A percentile compares a stretch with the other conserved stretches of the same genome.
Evolutionary conservation across 768 basidiomycete species (phyloP).

Genomic region (Pleurotus giganteus): DNA sequence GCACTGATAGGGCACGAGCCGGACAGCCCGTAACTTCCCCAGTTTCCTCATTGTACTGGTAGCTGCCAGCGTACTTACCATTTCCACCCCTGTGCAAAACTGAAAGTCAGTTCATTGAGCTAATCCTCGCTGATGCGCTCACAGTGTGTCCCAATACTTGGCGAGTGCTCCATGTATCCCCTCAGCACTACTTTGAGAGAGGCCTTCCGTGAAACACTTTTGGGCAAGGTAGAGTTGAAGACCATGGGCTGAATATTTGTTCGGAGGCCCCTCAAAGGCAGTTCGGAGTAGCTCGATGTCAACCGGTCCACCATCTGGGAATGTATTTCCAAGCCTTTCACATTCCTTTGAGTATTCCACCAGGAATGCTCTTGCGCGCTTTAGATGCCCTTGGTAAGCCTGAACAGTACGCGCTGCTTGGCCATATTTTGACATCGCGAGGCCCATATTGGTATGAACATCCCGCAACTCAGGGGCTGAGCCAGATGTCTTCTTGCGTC

Average conservation of each 20-base stretch:
- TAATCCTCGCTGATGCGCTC: slow-evolving; percentile 5
- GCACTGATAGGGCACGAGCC: slow-evolving; percentile 20
- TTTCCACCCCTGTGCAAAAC: slow-evolving; percentile 11
- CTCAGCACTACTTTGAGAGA: neutral
- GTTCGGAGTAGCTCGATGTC: too few species aligned
- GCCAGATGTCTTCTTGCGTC: too few species aligned
- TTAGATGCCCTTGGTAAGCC: too few species aligned
- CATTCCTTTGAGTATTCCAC: too few species aligned
- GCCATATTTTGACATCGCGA: too few species aligned
- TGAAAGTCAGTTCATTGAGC: neutral
- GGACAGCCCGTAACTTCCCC: slow-evolving; percentile 26
- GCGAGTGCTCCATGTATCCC: slow-evolving; percentile 2
- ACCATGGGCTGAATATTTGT: slow-evolving; percentile 3
- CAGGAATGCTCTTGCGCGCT: too few species aligned
- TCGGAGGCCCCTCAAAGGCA: too few species aligned
- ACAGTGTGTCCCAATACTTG: slow-evolving; percentile 6
- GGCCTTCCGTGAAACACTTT: slow-evolving; percentile 5
- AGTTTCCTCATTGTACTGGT: slow-evolving; percentile 21
- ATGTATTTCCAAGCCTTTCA: too few species aligned
- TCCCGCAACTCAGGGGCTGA: too few species aligned
- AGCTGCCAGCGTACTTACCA: slow-evolving; percentile 21
- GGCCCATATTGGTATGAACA: too few species aligned
- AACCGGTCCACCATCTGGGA: too few species aligned
- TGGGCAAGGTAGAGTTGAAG: neutral
- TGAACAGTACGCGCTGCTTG: too few species aligned